These are phyloP conservation scores for Glycine latifolia DNA, from an alignment of 306 rosid genomes.

Conservation along the genomic window DNA sequence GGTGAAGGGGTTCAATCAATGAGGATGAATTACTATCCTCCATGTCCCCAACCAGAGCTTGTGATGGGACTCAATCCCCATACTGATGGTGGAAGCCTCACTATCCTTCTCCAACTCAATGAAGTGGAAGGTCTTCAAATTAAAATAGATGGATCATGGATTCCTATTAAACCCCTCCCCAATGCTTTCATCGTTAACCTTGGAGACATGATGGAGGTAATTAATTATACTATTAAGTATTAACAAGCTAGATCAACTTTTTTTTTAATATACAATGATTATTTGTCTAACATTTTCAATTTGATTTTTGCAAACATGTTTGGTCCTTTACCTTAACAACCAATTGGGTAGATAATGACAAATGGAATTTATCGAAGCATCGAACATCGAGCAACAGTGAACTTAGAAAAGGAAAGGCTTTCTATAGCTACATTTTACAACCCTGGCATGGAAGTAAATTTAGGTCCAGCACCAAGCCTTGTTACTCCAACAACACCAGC, in stretches of 20 bases:
- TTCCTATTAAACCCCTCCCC: conserved; percentile 57
- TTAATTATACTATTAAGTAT: neutral
- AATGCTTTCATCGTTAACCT: conserved; percentile 57
- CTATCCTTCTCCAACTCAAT: conserved; percentile 50
- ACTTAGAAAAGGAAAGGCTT: conserved; percentile 59
- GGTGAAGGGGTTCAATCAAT: conserved; percentile 39
- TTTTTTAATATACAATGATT: too few species aligned
- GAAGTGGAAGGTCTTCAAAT: conserved; percentile 60
- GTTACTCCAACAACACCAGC: conserved; percentile 51
- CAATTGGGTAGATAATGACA: conserved; percentile 52
- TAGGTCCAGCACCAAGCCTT: conserved; percentile 67
- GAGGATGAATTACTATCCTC: conserved; percentile 56
- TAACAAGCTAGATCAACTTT: too few species aligned
- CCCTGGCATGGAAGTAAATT: conserved; percentile 43
- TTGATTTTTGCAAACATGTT: neutral
- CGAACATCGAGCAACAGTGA: conserved; percentile 59
- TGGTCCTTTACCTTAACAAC: too few species aligned
- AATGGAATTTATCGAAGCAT: conserved; percentile 57
- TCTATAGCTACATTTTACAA: conserved; percentile 59
- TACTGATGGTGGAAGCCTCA: conserved; percentile 51
- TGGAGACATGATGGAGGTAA: conserved; percentile 61
- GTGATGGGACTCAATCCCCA: conserved; percentile 52
- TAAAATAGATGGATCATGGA: conserved; percentile 53
- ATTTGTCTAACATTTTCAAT: neutral
- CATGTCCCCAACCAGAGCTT: conserved; percentile 55